These are phyloP conservation scores for Streptanthus diversifolius DNA, from an alignment of 345 rosid species.

Conservation along the genomic window DNA sequence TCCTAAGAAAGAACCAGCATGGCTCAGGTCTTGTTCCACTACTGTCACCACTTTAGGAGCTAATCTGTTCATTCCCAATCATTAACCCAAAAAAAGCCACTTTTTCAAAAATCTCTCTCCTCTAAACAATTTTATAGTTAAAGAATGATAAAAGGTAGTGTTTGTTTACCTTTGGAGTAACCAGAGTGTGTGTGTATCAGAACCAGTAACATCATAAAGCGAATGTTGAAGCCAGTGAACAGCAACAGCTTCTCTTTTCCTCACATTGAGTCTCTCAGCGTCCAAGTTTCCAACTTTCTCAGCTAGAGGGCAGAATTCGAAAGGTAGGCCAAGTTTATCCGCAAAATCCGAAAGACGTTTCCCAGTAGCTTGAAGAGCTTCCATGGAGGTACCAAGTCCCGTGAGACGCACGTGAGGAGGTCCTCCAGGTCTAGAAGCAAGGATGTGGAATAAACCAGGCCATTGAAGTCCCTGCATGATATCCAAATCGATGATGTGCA, in stretches of 20 bases:
- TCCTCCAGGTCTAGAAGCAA: constrained; percentile 89
- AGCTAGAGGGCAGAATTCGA: constrained; percentile 81
- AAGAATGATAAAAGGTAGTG: background rate
- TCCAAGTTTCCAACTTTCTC: constrained; percentile 86
- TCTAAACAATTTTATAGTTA: background rate
- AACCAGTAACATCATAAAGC: constrained; percentile 94
- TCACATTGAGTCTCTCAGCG: constrained; percentile 64
- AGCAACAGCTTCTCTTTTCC: constrained; percentile 90
- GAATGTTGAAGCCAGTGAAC: constrained; percentile 99
- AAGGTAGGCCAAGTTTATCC: constrained; percentile 75
- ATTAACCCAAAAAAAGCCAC: background rate
- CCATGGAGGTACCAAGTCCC: constrained; percentile 85
- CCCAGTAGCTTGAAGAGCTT: constrained; percentile 89
- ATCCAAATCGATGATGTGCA: constrained; percentile 91
- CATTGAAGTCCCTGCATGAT: constrained; percentile 99
- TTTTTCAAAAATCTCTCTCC: background rate
- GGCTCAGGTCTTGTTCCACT: constrained; percentile 95
- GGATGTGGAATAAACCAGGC: constrained; percentile 95
- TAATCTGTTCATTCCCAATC: constrained; percentile 49
- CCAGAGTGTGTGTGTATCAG: constrained; percentile 81
- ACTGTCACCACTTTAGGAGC: constrained; percentile 95
- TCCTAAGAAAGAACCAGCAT: constrained; percentile 85
- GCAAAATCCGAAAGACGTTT: constrained; percentile 91
- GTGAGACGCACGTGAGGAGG: constrained; percentile 94
- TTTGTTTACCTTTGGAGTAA: constrained; percentile 67